These are phyloP conservation scores for Deinandra increscens DNA, from an alignment of 129 eudicot species.

Conservation along the genomic window DNA sequence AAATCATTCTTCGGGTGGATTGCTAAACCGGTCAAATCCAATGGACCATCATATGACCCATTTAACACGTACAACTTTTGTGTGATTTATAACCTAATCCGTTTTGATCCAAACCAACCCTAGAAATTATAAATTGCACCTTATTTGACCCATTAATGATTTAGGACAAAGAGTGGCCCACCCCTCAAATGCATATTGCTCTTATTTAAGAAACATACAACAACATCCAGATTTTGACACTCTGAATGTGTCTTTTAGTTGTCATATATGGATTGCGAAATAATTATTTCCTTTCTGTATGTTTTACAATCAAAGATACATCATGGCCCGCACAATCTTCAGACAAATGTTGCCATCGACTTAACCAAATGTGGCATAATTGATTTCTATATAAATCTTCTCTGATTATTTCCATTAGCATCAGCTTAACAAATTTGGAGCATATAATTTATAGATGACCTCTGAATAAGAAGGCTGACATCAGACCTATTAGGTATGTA, in stretches of 20 bases:
- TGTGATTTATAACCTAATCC: not conserved
- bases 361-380: not conserved
- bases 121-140: not conserved
- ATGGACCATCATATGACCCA: not conserved
- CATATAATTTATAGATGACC: not conserved
- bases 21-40: not conserved
- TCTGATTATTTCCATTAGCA: not conserved
- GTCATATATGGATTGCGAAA: not conserved
- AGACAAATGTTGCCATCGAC: not conserved
- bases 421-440: not conserved
- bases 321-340: not conserved
- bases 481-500: not conserved
- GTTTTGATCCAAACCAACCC: not conserved
- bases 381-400: not conserved
- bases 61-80: not conserved
- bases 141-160: not conserved
- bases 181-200: not conserved
- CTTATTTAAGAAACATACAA: not conserved
- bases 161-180: not conserved
- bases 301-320: not conserved
- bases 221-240: not conserved
- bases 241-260: not conserved
- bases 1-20: not conserved
- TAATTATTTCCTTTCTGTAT: not conserved
- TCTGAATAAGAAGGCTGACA: not conserved